Percentiles rank a stretch among this genome's conserved stretches.
Conservation (phyloP, 2,329 filamentous ascomycete species). For the Aspergillus latus region DNA sequence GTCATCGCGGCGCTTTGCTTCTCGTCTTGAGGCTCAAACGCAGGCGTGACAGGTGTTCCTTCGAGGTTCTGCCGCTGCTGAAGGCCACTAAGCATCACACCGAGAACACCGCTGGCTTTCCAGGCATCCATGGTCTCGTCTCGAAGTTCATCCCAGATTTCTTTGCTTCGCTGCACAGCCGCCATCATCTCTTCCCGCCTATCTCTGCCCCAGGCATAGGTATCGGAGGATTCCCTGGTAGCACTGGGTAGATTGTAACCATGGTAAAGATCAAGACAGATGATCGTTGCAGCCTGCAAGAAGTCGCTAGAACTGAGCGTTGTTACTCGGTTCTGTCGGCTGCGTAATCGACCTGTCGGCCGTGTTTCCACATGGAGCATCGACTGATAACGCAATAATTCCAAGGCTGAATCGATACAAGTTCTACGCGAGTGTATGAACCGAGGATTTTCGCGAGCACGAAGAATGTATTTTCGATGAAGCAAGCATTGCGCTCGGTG, state of each 20-base stretch:
- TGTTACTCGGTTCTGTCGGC: slow-evolving; percentile 75
- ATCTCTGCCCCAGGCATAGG: slow-evolving; percentile 50
- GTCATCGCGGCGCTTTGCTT: slow-evolving; percentile 69
- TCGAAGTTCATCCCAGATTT: slow-evolving; percentile 77
- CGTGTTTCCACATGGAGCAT: slow-evolving; percentile 74
- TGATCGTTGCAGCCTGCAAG: slow-evolving; percentile 78
- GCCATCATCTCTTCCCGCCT: slow-evolving; percentile 70
- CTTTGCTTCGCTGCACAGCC: slow-evolving; percentile 68
- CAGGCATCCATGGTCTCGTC: slow-evolving; percentile 84
- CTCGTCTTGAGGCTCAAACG: slow-evolving; percentile 51
- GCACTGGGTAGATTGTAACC: slow-evolving; percentile 36
- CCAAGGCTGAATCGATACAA: slow-evolving; percentile 83
- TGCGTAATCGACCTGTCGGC: slow-evolving; percentile 67
- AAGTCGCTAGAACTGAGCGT: slow-evolving; percentile 83
- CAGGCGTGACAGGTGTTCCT: slow-evolving; percentile 21
- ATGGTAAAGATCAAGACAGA: slow-evolving; percentile 79
- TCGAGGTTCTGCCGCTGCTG: slow-evolving; percentile 39
- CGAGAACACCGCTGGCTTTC: slow-evolving; percentile 79
- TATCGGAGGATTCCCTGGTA: slow-evolving; percentile 37
- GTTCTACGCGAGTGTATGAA: slow-evolving; percentile 81
- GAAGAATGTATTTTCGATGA: slow-evolving; percentile 81
- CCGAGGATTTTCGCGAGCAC: slow-evolving; percentile 72
- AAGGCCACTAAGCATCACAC: slow-evolving; percentile 80
- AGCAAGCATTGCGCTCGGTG: slow-evolving; percentile 86
- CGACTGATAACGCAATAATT: slow-evolving; percentile 73